Conservation (phyloP, 805 yeast species). For the Lachancea fermentati region DNA sequence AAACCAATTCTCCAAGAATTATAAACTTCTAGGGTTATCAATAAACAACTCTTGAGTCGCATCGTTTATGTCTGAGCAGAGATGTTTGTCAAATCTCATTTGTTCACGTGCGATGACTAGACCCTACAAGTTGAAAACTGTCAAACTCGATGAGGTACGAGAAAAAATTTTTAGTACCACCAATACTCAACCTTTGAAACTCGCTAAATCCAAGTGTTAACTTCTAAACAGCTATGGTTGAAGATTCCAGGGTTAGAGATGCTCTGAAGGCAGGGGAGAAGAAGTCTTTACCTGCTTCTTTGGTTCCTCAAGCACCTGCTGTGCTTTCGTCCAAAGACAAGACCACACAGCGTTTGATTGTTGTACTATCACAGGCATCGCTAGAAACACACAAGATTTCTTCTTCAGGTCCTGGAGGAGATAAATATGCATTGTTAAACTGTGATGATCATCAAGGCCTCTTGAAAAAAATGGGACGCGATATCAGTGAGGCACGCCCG, state of each 20-base stretch:
- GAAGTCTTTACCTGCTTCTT: slow-evolving; percentile 53
- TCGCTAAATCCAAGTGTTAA: too few relatives aligned
- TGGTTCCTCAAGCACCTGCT: slow-evolving; percentile 84
- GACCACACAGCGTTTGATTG: slow-evolving; percentile 78
- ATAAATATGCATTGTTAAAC: slow-evolving; percentile 86
- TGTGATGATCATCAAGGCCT: slow-evolving; percentile 99
- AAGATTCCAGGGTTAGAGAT: slow-evolving; percentile 44
- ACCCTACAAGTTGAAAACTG: neutral
- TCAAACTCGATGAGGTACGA: neutral
- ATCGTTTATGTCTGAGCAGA: too few relatives aligned
- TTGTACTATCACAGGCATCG: slow-evolving; percentile 94
- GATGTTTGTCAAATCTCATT: too few relatives aligned
- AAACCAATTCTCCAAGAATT: too few relatives aligned
- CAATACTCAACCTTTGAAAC: neutral
- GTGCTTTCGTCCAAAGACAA: slow-evolving; percentile 82
- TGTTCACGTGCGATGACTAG: too few relatives aligned
- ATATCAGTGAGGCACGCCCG: slow-evolving; percentile 97
- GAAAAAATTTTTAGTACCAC: neutral
- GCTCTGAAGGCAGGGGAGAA: slow-evolving; percentile 34
- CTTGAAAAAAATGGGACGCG: slow-evolving; percentile 92
- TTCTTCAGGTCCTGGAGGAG: slow-evolving; percentile 73
- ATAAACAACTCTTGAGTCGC: too few relatives aligned
- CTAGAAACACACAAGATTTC: slow-evolving; percentile 90
- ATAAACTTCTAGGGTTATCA: too few relatives aligned
- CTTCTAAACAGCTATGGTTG: slow-evolving; percentile 36